These are phyloP conservation scores for Globisporangium takayamanum DNA, from an alignment of 352 stramenopile genomes.

Conservation along the genomic window DNA sequence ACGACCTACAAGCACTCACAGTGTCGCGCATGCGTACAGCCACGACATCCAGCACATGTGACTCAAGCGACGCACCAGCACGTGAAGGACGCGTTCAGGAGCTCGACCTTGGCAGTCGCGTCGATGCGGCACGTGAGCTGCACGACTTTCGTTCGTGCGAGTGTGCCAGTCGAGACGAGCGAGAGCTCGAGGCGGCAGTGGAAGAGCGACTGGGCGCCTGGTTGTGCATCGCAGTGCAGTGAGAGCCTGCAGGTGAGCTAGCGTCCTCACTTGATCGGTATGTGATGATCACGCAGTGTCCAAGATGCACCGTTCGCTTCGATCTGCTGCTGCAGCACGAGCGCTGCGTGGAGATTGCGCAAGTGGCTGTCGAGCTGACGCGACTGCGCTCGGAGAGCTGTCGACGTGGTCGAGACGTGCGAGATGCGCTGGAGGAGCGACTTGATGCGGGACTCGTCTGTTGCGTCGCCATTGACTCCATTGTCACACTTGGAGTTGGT, in stretches of 20 bases:
- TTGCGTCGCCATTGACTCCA: background rate
- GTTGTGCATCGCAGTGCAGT: background rate
- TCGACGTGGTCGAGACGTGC: constrained; percentile 27
- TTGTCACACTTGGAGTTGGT: background rate
- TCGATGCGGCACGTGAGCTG: constrained; percentile 12
- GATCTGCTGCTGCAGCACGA: constrained; percentile 30
- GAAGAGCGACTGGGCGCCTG: constrained; percentile 12
- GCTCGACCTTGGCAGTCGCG: constrained; percentile 4
- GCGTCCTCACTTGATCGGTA: background rate
- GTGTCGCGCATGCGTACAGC: too few relatives aligned
- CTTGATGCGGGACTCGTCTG: constrained; percentile 24
- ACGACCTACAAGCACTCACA: background rate
- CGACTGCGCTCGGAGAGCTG: constrained; percentile 22
- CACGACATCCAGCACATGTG: background rate
- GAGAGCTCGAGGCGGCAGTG: constrained; percentile 8
- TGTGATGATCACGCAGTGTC: background rate
- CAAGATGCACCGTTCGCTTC: constrained; percentile 7
- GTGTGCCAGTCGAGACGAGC: background rate
- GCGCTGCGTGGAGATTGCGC: constrained; percentile 30
- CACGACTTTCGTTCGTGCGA: constrained; percentile 9
- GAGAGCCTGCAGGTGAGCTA: background rate
- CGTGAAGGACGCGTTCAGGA: constrained; percentile 5
- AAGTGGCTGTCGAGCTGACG: constrained; percentile 33
- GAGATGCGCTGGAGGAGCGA: constrained; percentile 33
- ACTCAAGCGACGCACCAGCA: constrained; percentile 9